These are phyloP conservation scores for Omphalotus guepiniiformis DNA, from an alignment of 768 basidiomycete genomes.

Conservation along the genomic window DNA sequence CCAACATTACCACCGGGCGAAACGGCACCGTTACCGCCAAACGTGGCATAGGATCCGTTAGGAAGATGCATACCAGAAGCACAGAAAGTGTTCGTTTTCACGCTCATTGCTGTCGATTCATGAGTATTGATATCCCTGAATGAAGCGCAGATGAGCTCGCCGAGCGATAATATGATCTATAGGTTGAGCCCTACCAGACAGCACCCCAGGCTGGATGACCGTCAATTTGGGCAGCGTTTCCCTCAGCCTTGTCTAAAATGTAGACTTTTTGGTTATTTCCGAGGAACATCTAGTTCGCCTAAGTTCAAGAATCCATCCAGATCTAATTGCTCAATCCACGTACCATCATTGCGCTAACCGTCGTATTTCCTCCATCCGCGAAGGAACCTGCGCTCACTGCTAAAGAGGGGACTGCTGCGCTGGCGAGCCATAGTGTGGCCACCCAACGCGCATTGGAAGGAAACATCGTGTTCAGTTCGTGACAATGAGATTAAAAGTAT, in stretches of 20 bases:
- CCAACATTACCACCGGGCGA: constrained; percentile 59
- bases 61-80: constrained; percentile 80
- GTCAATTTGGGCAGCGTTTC: constrained; percentile 60
- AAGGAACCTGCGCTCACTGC: constrained; percentile 41
- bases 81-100: constrained; percentile 73
- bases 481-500: too few relatives aligned
- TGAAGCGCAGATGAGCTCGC: background rate
- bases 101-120: constrained; percentile 61
- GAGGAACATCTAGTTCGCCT: constrained; percentile 59
- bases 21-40: constrained; percentile 77
- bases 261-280: constrained; percentile 80
- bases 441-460: too few relatives aligned
- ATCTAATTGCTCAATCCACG: constrained; percentile 14
- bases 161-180: background rate
- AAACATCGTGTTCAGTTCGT: too few relatives aligned
- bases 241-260: constrained; percentile 86
- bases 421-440: constrained; percentile 46
- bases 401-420: constrained; percentile 23
- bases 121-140: constrained; percentile 60
- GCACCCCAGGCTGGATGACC: constrained; percentile 75
- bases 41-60: constrained; percentile 69
- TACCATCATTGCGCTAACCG: constrained; percentile 53
- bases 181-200: constrained; percentile 47
- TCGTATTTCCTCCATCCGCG: constrained; percentile 40
- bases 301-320: background rate